Percentiles rank a stretch among this genome's conserved stretches.
Evolutionary conservation across 2,329 filamentous ascomycete genomes (phyloP).

Genomic region (Ascochyta pisi): DNA sequence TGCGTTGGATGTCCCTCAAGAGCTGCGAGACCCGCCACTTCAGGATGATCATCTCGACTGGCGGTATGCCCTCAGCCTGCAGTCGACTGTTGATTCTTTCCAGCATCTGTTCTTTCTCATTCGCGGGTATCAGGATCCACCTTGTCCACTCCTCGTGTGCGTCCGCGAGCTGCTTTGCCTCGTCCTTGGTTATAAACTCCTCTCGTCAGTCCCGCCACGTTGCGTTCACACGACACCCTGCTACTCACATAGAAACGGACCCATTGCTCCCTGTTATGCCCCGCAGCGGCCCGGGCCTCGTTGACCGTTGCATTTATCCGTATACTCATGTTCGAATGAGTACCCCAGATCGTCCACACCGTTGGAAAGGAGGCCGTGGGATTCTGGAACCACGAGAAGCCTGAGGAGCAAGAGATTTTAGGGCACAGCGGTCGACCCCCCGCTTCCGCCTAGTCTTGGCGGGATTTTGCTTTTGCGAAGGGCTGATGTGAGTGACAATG

Average conservation of each 20-base stretch:
- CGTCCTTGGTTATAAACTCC: constrained; percentile 49
- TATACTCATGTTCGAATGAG: constrained; percentile 44
- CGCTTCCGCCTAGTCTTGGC: constrained; percentile 49
- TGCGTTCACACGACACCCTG: constrained; percentile 15
- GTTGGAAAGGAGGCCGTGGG: constrained; percentile 32
- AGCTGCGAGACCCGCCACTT: constrained; percentile 49
- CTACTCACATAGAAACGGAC: constrained; percentile 47
- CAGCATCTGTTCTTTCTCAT: constrained; percentile 47
- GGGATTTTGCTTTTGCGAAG: constrained; percentile 46
- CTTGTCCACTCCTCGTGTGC: constrained; percentile 47
- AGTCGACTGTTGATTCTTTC: constrained; percentile 45
- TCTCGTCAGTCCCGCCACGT: constrained; percentile 31
- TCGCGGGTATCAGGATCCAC: constrained; percentile 48
- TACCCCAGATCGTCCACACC: constrained; percentile 29
- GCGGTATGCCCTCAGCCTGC: constrained; percentile 44
- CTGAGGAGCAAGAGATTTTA: constrained; percentile 47
- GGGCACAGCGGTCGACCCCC: constrained; percentile 46
- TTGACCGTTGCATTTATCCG: constrained; percentile 48
- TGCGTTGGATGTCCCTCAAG: constrained; percentile 46
- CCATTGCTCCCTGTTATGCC: constrained; percentile 49
- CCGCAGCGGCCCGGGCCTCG: constrained; percentile 44
- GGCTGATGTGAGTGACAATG: constrained; percentile 48
- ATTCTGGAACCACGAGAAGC: constrained; percentile 40
- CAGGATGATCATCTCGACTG: constrained; percentile 48
- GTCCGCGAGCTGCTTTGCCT: constrained; percentile 46